phyloP scores from a whole-genome alignment of 2,329 filamentous ascomycete species.

The Aspergillus japonicus region DNA sequence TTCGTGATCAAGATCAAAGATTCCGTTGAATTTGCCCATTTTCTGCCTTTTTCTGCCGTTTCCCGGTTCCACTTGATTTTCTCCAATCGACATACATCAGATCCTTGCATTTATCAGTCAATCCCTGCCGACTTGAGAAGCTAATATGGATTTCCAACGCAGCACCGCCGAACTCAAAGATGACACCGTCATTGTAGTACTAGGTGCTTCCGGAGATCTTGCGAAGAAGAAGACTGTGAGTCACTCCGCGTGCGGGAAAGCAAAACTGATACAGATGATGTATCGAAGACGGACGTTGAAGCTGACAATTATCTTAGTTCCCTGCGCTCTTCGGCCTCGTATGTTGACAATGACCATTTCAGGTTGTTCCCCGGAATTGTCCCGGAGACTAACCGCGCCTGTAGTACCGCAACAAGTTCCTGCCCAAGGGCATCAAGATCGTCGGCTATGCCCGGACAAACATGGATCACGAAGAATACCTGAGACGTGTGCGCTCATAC shows the following conservation, averaged over 20 bases:
- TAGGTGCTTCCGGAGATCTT: conserved; percentile 94
- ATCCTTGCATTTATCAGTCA: conserved; percentile 10
- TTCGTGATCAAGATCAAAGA: background rate
- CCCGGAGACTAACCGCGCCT: conserved; percentile 14
- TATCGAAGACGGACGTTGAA: conserved; percentile 9
- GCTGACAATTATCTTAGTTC: conserved; percentile 60
- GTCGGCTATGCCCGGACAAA: conserved; percentile 98
- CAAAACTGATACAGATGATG: background rate
- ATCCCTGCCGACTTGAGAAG: background rate
- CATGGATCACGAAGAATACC: conserved; percentile 96
- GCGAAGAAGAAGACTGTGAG: conserved; percentile 99
- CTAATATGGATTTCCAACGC: conserved; percentile 43
- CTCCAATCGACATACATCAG: conserved; percentile 11
- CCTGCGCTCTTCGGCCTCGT: conserved; percentile 96
- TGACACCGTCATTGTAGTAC: conserved; percentile 93
- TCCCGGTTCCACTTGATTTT: conserved; percentile 1
- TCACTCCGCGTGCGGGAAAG: conserved; percentile 11
- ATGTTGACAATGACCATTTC: conserved; percentile 47
- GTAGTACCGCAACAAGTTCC: conserved; percentile 97
- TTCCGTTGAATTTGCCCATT: background rate
- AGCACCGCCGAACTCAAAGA: conserved; percentile 95
- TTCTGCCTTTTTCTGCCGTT: background rate
- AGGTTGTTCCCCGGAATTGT: background rate
- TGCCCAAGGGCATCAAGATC: conserved; percentile 92
- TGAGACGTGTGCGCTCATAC: conserved; percentile 92